Percentiles rank a stretch among this genome's conserved stretches.
Evolutionary conservation across 2,329 filamentous ascomycete genomes (phyloP).

Genomic region (Xylaria sp.): DNA sequence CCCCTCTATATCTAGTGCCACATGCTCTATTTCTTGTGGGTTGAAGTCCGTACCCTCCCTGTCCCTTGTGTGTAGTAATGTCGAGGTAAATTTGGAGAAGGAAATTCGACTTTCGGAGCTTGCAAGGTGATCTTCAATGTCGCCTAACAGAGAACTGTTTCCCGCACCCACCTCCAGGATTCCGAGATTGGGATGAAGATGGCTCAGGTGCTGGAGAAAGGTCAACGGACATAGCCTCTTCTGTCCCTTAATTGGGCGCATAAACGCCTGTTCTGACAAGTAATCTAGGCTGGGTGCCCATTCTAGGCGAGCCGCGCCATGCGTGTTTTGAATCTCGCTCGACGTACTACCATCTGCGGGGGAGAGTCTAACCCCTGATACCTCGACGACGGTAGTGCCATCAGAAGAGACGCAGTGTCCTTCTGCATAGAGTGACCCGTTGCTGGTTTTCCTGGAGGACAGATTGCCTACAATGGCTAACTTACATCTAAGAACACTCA

Average conservation of each 20-base stretch:
- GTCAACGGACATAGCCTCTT: too few species aligned
- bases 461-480: neutral
- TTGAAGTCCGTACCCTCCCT: too few species aligned
- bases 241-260: neutral
- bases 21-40: too few species aligned
- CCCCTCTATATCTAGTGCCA: too few species aligned
- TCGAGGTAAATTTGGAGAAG: too few species aligned
- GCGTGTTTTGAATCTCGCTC: slow-evolving; percentile 12
- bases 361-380: slow-evolving; percentile 14
- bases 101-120: too few species aligned
- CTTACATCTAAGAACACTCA: slow-evolving; percentile 10
- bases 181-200: too few species aligned
- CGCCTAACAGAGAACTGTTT: too few species aligned
- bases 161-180: too few species aligned
- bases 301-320: slow-evolving; percentile 16
- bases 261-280: neutral
- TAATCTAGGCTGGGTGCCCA: slow-evolving; percentile 15
- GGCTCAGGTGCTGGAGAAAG: too few species aligned
- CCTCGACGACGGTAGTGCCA: slow-evolving; percentile 8
- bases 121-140: too few species aligned
- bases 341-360: slow-evolving; percentile 13
- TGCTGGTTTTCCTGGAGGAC: slow-evolving; percentile 7
- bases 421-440: slow-evolving; percentile 10
- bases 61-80: too few species aligned
- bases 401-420: slow-evolving; percentile 11